phyloP scores from a whole-genome alignment of 2,329 filamentous ascomycete species.

The Cladosporium austrohemisphaericum region DNA sequence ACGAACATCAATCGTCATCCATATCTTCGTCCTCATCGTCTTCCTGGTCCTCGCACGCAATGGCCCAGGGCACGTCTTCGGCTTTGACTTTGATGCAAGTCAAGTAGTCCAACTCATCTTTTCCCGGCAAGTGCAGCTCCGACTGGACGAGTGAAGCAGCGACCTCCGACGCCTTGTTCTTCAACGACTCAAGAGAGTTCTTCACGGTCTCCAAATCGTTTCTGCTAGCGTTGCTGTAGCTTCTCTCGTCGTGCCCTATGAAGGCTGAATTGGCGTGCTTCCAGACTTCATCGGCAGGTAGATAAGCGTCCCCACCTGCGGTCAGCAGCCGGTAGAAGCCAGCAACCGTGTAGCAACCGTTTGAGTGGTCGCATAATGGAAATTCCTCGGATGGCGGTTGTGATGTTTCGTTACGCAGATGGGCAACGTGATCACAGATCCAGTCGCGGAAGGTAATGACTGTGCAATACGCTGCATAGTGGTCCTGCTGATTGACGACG shows the following conservation, averaged over 20 bases:
- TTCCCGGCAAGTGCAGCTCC: conserved; percentile 11
- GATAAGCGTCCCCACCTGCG: conserved; percentile 29
- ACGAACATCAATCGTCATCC: not conserved
- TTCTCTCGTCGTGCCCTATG: conserved; percentile 9
- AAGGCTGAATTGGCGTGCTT: conserved; percentile 16
- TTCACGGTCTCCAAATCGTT: conserved; percentile 19
- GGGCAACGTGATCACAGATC: conserved; percentile 23
- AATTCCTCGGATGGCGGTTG: not conserved
- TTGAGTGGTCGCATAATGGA: conserved; percentile 19
- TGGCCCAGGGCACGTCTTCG: conserved; percentile 33
- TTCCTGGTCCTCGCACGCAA: not conserved
- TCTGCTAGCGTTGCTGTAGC: no score
- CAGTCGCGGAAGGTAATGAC: conserved; percentile 34
- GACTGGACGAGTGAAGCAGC: conserved; percentile 31
- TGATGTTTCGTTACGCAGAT: not conserved
- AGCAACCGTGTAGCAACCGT: conserved; percentile 10
- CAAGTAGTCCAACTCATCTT: conserved; percentile 30
- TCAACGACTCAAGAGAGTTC: not conserved
- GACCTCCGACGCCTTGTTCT: conserved; percentile 27
- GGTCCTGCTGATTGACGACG: conserved; percentile 10
- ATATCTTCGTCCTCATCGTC: not conserved
- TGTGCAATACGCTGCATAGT: conserved; percentile 28
- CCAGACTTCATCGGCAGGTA: conserved; percentile 27
- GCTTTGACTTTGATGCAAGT: conserved; percentile 32
- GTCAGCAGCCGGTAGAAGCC: conserved; percentile 31